Conservation (phyloP, 2,329 filamentous ascomycete species). For the Berkeleyomyces rouxiae region DNA sequence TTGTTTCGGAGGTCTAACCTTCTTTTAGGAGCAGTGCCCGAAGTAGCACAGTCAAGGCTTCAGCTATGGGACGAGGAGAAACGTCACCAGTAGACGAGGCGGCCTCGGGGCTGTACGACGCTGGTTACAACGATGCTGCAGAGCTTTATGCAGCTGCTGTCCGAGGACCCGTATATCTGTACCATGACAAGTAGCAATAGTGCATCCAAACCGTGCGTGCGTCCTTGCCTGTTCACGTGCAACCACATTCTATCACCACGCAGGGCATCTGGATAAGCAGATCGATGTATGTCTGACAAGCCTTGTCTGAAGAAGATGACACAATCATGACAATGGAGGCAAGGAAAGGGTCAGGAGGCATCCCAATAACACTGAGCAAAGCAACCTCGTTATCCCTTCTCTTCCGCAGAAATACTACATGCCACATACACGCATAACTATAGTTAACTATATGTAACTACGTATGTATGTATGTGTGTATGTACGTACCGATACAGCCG, state of each 20-base stretch:
- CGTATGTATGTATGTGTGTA: no score
- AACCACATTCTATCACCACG: neutral
- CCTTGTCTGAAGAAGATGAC: neutral
- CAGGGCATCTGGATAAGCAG: neutral
- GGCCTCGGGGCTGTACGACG: neutral
- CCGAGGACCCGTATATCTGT: neutral
- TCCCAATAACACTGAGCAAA: neutral
- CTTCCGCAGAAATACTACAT: neutral
- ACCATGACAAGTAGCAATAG: neutral
- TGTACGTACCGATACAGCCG: no score
- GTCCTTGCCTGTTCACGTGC: neutral
- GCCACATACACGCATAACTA: no score
- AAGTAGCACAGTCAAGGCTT: neutral
- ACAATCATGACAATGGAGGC: neutral
- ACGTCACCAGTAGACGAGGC: neutral
- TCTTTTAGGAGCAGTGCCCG: neutral
- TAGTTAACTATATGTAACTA: no score
- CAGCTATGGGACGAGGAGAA: neutral
- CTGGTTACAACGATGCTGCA: neutral
- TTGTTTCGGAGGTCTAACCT: neutral
- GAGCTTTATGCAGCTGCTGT: neutral
- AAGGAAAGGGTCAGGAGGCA: neutral
- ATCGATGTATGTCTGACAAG: neutral
- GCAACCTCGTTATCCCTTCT: neutral
- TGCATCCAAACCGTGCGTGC: neutral